Evolutionary conservation across 176 grass and related monocot species (phyloP).

Genomic region (Pontederia crassipes): DNA sequence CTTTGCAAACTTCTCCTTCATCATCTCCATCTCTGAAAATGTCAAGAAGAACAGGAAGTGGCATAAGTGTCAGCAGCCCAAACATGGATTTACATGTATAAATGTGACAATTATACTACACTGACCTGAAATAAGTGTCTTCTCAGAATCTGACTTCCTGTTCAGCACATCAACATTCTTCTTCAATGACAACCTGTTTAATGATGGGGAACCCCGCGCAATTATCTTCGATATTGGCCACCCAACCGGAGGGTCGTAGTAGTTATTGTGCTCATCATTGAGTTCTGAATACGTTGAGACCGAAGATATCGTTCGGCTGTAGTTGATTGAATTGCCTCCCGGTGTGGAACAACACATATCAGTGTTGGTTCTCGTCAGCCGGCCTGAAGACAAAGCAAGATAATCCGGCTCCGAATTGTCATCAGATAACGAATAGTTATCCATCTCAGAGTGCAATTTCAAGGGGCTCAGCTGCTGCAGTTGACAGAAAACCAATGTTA

Average conservation of each 20-base stretch:
- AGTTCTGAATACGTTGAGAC: constrained; percentile 70
- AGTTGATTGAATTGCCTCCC: constrained; percentile 37
- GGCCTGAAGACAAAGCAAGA: constrained; percentile 10
- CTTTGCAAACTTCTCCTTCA: constrained; percentile 96
- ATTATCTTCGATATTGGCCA: constrained; percentile 35
- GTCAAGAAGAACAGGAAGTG: constrained; percentile 12
- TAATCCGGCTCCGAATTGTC: constrained; percentile 46
- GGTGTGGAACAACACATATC: constrained; percentile 35
- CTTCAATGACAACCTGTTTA: constrained; percentile 53
- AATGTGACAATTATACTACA: constrained; percentile 18
- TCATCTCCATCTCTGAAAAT: constrained; percentile 63
- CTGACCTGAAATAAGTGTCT: constrained; percentile 8
- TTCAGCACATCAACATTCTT: constrained; percentile 47
- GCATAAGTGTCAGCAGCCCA: neutral
- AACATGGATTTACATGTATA: neutral
- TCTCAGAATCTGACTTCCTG: constrained; percentile 43
- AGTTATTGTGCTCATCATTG: constrained; percentile 48
- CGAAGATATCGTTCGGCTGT: constrained; percentile 71
- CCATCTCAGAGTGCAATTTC: constrained; percentile 29
- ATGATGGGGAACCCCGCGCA: constrained; percentile 26
- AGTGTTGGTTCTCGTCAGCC: constrained; percentile 18
- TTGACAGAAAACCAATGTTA: too few species aligned
- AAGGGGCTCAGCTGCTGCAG: too few species aligned
- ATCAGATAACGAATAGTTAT: constrained; percentile 55
- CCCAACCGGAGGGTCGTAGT: constrained; percentile 26